Evolutionary conservation across 352 stramenopile genomes (phyloP), one percentile per base, ranked within the genome.

Genomic region (Blastocystis hominis): DNA sequence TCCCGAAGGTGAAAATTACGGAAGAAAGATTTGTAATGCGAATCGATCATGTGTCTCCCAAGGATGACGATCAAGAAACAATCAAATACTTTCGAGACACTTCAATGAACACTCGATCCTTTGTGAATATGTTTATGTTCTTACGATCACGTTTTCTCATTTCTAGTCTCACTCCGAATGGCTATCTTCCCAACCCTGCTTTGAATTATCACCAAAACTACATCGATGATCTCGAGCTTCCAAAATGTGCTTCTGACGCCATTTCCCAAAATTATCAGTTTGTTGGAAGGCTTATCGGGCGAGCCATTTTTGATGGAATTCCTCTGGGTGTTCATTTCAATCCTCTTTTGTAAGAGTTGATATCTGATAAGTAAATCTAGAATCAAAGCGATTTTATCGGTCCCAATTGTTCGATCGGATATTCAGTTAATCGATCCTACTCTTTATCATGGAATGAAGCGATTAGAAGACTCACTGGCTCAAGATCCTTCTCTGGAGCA

Each of bases 11-110:
- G 10, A 42, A 34, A 34, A 40, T 10, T 13, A 40, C 53, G 7
- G 72, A 84, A 42, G 72, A 66, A 17, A 46, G 72, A 15, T 84
- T 84, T 68, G 72, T 84, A 53, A 84, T 84, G 72, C 36, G 72
- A 15, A 84, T 84, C 42, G 72, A 84, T 44, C 72, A 84, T 64
- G 15, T 53, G 20, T 68, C 72, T 5, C 47, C 72, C 9, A 47
- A 20, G 5, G 36, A 66, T n/a, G 72, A 66, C 20, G 34, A 47
- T 24, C 34, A 30, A 17, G 54, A 64, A 20, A 84, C 40, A n/a
- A 64, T 84, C 36, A 56, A 61, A 6, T 84, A 84, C 38, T 84
- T 40, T 30, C 30, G 68, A 24, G 72, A 84, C 44, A 44, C 53
- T 13, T 40, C 30, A 7, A 36, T 84, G 24, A 54, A 47, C 46